Conservation (phyloP, 768 basidiomycete species). For the Lentinula edodes region DNA sequence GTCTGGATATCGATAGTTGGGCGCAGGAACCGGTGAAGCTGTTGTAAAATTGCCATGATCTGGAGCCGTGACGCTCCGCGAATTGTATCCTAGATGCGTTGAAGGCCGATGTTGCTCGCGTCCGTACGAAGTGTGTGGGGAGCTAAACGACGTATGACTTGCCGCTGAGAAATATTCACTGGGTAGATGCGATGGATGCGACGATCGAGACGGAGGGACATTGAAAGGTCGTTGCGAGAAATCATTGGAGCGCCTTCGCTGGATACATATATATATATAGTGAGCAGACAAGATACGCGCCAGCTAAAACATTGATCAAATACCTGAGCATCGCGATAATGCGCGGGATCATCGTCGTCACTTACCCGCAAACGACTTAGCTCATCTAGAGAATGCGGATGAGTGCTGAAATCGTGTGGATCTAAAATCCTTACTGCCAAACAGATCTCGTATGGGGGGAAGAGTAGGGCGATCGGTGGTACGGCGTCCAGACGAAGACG, state of each 20-base stretch:
- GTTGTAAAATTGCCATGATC: background rate
- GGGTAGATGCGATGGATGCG: background rate
- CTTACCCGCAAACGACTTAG: conserved; percentile 38
- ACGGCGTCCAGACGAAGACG: conserved; percentile 15
- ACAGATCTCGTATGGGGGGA: conserved; percentile 66
- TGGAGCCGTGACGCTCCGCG: background rate
- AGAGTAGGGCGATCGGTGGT: conserved; percentile 49
- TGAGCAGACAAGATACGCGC: too few species aligned
- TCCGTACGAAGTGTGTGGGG: background rate
- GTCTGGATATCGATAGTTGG: background rate
- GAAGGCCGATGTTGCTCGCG: background rate
- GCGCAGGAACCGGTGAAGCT: background rate
- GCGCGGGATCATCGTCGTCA: conserved; percentile 26
- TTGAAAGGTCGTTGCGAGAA: background rate
- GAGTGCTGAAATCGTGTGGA: background rate
- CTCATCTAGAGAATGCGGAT: conserved; percentile 32
- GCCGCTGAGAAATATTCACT: background rate
- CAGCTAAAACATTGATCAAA: too few species aligned
- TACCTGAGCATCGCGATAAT: background rate
- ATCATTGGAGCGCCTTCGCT: background rate
- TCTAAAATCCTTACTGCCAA: conserved; percentile 39
- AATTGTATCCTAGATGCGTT: background rate
- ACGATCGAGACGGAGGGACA: background rate
- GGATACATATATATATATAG: too few species aligned
- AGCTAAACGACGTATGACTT: background rate